Base-by-base conservation (phyloP, 202 grass and related monocot species). In the Zoysia matrella region DNA sequence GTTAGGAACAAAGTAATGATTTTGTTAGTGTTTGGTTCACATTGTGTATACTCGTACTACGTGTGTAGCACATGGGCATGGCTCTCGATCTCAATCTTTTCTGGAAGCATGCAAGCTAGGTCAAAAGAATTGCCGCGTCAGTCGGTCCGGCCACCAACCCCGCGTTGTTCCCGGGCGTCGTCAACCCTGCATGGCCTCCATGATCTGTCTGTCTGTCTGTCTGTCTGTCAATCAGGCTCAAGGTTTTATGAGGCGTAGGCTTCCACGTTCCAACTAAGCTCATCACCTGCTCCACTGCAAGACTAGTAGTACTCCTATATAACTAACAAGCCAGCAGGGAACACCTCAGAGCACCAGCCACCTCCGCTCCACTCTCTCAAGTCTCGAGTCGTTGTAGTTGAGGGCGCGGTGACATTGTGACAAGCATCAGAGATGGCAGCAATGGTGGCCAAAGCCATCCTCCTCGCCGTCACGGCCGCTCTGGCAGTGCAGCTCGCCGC, bases 121-220 rank as follows among this genome's bases (percentile, higher is more conserved):
- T 85, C 83, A 73, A 85, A 48, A 71, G 83, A 57, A 14, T 22
- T 73, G 83, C 75, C 83, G 83, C 75, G 83, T 64, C 61, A 22
- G 45, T 3, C 6, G 46, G 46, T 6, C 55, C 30, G 30, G 65
- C 47, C 74, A 78, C 82, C 82, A 72, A 65, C 74, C 66, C 16
- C 55, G 30, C 5, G 53, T 5, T 54, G 11, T 54, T 12, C 72
- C 22, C 65, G 52, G 30, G 30, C 30, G 30, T 36, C 30, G 30
- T 74, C 53, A 74, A 58, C 72, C 50, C 1, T 65, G 63, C 63
- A 42, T 65, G 60, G 40, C 63, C 40, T 55, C 12, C 52, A 73
- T 56, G 71, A 55, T 73, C 70, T 44, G 41, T 67, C 64, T 7
- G 18, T 6, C 40, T 22, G n/a, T 73, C 70, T 44, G 41, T 67